Percentiles rank a stretch among this genome's conserved stretches.
phyloP scores from a whole-genome alignment of 2,329 filamentous ascomycete genomes.

The Fulvia fulva region DNA sequence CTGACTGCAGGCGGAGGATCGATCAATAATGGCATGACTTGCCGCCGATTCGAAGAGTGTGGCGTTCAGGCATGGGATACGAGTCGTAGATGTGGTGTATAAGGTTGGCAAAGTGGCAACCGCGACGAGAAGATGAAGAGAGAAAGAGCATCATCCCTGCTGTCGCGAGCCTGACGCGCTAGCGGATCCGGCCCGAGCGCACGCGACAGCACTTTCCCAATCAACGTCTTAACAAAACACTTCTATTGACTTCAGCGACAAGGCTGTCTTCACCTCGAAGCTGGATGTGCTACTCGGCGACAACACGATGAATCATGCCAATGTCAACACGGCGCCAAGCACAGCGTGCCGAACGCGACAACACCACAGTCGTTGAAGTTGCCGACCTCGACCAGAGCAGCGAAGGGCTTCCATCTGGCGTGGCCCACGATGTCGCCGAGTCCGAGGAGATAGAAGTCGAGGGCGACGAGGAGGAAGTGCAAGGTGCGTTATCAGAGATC shows the following conservation, averaged over 20 bases:
- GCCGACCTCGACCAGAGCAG: slow-evolving; percentile 13
- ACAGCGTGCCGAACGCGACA: background rate
- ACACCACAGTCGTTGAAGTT: slow-evolving; percentile 7
- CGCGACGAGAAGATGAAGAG: no score
- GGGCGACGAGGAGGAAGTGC: slow-evolving; percentile 28
- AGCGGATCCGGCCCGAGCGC: background rate
- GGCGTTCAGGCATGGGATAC: background rate
- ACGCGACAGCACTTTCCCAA: background rate
- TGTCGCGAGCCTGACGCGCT: no score
- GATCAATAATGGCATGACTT: background rate
- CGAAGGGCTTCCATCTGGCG: slow-evolving; percentile 14
- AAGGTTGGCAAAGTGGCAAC: no score
- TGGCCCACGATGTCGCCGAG: slow-evolving; percentile 1
- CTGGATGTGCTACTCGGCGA: background rate
- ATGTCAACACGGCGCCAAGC: slow-evolving; percentile 5
- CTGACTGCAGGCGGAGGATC: background rate
- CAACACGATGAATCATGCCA: slow-evolving; percentile 4
- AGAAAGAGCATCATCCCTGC: no score
- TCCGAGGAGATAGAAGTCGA: slow-evolving; percentile 19
- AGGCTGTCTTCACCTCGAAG: background rate
- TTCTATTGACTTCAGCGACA: background rate
- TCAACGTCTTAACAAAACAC: background rate
- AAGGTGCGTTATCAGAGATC: slow-evolving; percentile 12
- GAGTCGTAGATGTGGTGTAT: background rate
- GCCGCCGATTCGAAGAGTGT: background rate